A percentile compares a stretch with the other conserved stretches of the same genome.
phyloP scores from a whole-genome alignment of 176 grass and related monocot species.

The Tillandsia leiboldiana region DNA sequence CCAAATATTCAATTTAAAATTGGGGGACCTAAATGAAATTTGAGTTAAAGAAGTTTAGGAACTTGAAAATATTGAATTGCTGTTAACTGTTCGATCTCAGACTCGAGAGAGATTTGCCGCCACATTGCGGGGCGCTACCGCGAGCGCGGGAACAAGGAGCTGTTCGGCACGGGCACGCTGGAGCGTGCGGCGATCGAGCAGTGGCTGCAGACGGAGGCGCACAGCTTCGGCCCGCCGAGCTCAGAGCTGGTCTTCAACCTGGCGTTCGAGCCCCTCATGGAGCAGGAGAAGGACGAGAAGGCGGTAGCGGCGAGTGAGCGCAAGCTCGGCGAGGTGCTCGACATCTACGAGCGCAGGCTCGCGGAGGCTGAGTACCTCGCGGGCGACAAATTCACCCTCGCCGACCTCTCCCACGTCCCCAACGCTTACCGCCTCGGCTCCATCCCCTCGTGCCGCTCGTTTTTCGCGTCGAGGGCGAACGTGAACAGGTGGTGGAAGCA shows the following conservation, averaged over 20 bases:
- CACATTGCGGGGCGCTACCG: slow-evolving; percentile 67
- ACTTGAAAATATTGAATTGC: not conserved
- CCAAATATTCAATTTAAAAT: not conserved
- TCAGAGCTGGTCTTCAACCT: slow-evolving; percentile 84
- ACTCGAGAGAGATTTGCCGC: slow-evolving; percentile 71
- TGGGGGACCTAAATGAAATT: not conserved
- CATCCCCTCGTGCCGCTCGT: slow-evolving; percentile 35
- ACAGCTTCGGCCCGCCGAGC: slow-evolving; percentile 78
- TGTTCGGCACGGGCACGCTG: slow-evolving; percentile 68
- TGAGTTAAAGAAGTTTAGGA: not conserved
- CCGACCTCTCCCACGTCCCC: slow-evolving; percentile 88
- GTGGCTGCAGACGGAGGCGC: slow-evolving; percentile 92
- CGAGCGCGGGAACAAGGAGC: slow-evolving; percentile 50
- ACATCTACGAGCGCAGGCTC: slow-evolving; percentile 78
- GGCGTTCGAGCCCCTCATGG: slow-evolving; percentile 18
- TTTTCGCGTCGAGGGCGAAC: slow-evolving; percentile 50
- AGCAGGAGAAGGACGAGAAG: slow-evolving; percentile 34
- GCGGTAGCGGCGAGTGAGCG: slow-evolving; percentile 34
- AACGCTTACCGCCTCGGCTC: slow-evolving; percentile 47
- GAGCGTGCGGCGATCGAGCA: slow-evolving; percentile 88
- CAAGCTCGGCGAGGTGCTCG: slow-evolving; percentile 63
- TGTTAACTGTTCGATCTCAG: slow-evolving; percentile 18
- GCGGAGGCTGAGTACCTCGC: slow-evolving; percentile 51
- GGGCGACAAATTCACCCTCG: slow-evolving; percentile 87
- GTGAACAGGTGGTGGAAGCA: slow-evolving; percentile 64